Base-by-base conservation (phyloP, 805 yeast genomes). In the Lachancea cidri region DNA sequence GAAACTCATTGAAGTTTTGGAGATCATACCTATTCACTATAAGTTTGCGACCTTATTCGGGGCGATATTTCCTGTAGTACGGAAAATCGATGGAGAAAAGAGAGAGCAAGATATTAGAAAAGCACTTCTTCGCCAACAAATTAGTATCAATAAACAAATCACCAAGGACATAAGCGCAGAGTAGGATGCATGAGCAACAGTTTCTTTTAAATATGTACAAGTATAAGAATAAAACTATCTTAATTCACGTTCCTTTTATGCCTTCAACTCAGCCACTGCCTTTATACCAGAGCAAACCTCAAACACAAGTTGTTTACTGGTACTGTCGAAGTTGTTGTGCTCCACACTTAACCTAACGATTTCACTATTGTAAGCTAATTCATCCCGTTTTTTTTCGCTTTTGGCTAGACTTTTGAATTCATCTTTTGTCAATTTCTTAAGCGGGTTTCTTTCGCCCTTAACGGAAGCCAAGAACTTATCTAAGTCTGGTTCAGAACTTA, bases 201-300 rank as follows among this genome's bases (percentile, higher is more conserved):
- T 11, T 7, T 22, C 27, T 22, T 11, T 22, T 22, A 22, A 22
- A n/a, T 29, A 29, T 29, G 7, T 29, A 29, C 32, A 29, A 29
- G 32, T 22, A 22, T 22, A 22, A 11, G 11, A 22, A 11, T 11
- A 22, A 22, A 11, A 22, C 27, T 22, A 22, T 22, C 7, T 22
- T 22, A 22, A 7, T 22, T 7, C 15, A 16, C 29, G 30, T 37
- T 15, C n/a, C 30, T 4, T 5, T 38, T 34, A 47, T 5, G 44
- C 48, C 13, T 41, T 47, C 40, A 56, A 42, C 20, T 50, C 50
- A 17, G 61, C 50, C 20, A 58, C 39, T 19, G 63, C 60, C 27
- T 50, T 54, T 17, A 54, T 37, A 36, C 64, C 66, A 14, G 64
- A 55, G 39, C 66, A 61, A 16, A 60, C 56, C 19, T 58, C 49